Evolutionary conservation across 176 grass and related monocot genomes (phyloP), one percentile per base, ranked within the genome.

Genomic region (Musa schizocarpa): DNA sequence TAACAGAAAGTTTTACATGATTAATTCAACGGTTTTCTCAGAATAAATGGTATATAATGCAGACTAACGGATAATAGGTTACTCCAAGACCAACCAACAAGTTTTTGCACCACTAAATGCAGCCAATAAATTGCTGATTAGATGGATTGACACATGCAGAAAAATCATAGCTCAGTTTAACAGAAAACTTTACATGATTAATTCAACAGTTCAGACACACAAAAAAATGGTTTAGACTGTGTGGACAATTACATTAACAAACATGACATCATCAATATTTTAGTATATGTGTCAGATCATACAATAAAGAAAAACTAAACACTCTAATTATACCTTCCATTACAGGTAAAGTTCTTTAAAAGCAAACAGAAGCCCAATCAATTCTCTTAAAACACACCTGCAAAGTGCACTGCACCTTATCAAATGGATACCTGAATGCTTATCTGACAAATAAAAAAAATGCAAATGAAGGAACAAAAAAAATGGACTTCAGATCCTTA

Each of bases 321-420:
- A 9, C 9, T n/a, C 9, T 50, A 20, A 17, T 9, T 50, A 14
- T 70, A 50, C 29, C 68, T 50, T 50, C n/a, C 6, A 0, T 70
- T 67, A 67, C 64, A 67, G 64, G 64, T 25, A 29, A 68, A 68
- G 34, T 34, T 68, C 65, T 34, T 51, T 70, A 70, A 70, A 70
- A 43, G 14, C 48, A 70, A 70, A 70, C 68, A 70, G 43, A 70
- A 70, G 8, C 14, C 34, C 43, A 70, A 70, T 52, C 68, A 51
- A 20, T 50, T 65, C 23, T 65, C 63, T 65, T 43, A n/a, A 50
- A 50, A 13, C 43, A 43, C 50, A 70, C 48, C 43, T 70, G 48
- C 68, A 70, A 50, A 51, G 14, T 50, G 68, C 68, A 70, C 68
- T 51, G 50, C 43, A 50, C 20, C 43, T 50, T 70, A 70, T 50